Conservation (phyloP, 441 rosid species). For the Rhodomyrtus psidioides region DNA sequence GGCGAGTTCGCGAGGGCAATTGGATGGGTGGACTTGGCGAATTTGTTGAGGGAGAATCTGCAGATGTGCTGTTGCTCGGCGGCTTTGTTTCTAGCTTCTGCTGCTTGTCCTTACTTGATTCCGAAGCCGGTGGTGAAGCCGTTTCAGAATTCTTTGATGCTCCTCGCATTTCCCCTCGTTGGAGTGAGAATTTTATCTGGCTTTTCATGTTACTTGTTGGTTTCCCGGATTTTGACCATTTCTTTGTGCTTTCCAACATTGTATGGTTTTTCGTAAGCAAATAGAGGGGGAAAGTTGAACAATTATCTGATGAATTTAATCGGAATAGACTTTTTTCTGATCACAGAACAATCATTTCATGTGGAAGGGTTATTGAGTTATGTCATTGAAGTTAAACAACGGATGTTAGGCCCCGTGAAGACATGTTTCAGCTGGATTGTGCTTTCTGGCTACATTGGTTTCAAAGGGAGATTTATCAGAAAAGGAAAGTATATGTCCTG, state of each 20-base stretch:
- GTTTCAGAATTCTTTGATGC: constrained; percentile 50
- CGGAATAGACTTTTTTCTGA: not conserved
- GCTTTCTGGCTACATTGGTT: not conserved
- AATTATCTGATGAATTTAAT: not conserved
- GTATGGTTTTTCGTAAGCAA: not conserved
- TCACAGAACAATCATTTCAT: not conserved
- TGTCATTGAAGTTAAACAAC: not conserved
- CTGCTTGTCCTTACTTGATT: constrained; percentile 56
- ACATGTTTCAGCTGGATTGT: not conserved
- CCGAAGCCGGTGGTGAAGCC: constrained; percentile 55
- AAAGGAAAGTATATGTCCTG: not conserved
- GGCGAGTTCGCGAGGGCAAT: constrained; percentile 51
- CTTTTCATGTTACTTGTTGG: not conserved
- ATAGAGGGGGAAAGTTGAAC: not conserved
- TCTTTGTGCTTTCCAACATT: not conserved
- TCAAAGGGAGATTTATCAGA: not conserved
- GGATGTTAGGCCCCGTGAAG: not conserved
- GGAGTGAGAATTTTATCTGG: constrained; percentile 37
- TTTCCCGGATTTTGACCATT: not conserved
- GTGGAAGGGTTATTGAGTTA: not conserved
- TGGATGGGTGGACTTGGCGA: constrained; percentile 65
- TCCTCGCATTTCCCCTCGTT: constrained; percentile 73
- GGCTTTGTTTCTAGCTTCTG: constrained; percentile 57
- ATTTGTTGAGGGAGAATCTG: constrained; percentile 68
- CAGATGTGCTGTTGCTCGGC: constrained; percentile 71